Conservation (phyloP, 1,284 basidiomycete species). For the Ustilago xerochloae region DNA sequence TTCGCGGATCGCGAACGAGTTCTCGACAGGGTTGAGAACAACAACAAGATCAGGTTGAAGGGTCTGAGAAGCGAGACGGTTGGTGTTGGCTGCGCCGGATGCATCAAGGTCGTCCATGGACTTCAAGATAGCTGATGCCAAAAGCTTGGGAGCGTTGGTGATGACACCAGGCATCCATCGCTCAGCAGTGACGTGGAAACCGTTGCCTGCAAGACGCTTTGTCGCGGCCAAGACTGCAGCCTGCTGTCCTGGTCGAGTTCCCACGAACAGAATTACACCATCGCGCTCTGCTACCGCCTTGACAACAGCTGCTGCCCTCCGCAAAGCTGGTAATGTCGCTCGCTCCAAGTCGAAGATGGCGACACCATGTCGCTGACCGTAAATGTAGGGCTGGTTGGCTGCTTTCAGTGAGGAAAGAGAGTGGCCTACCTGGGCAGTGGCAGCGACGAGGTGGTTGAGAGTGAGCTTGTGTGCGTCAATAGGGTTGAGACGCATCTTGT, state of each 20-base stretch:
- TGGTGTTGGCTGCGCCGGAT: constrained; percentile 36
- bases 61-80: constrained; percentile 72
- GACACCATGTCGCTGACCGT: constrained; percentile 88
- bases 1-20: constrained; percentile 72
- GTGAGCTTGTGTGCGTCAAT: constrained; percentile 76
- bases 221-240: constrained; percentile 82
- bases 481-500: constrained; percentile 78
- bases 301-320: constrained; percentile 87
- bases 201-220: constrained; percentile 75
- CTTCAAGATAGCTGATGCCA: constrained; percentile 60
- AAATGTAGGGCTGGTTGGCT: constrained; percentile 91
- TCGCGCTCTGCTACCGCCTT: constrained; percentile 83
- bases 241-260: constrained; percentile 82
- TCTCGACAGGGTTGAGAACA: constrained; percentile 86
- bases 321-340: constrained; percentile 84
- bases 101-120: constrained; percentile 40
- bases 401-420: constrained; percentile 83
- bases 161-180: constrained; percentile 94
- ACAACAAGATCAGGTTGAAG: constrained; percentile 87
- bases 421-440: constrained; percentile 95
- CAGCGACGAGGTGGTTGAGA: constrained; percentile 87
- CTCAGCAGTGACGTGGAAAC: constrained; percentile 81
- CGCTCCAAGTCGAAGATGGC: constrained; percentile 95
- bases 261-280: constrained; percentile 89
- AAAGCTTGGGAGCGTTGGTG: constrained; percentile 81